Evolutionary conservation across 2,329 filamentous ascomycete genomes (phyloP), one percentile per base, ranked within the genome.

Genomic region (Aspergillus carbonarius): DNA sequence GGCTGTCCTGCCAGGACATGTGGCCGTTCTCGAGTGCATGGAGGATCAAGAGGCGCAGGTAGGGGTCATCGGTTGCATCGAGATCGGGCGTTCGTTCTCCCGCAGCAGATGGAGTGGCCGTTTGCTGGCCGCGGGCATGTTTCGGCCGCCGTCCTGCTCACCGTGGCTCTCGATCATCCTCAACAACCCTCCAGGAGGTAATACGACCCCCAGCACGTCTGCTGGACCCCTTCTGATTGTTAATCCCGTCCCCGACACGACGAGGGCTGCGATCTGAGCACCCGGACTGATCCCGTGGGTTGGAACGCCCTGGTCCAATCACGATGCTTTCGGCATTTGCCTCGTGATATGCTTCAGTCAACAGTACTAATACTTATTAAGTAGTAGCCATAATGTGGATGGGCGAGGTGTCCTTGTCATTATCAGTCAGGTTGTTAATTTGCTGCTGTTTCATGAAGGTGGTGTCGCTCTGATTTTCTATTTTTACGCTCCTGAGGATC

Each of bases 1-100:
- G 51, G 51, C 40, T 35, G 23, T 57, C 55, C 51, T 63, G 60
- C 53, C 51, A 48, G 62, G 64, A 68, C 64, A 68, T 68, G 66
- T 68, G 65, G 66, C 60, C 62, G 60, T 59, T 66, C 60, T 60
- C 60, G 12, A 66, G 59, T 65, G 66, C 62, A 67, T 66, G 62
- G 57, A 40, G 57, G 54, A 61, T 62, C 58, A 60, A 63, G 55
- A 55, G 44, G 55, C 50, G 49, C 44, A 59, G 51, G 47, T 53
- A 53, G 54, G 39, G 54, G 51, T 40, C 37, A 48, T 53, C 49
- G 18, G 44, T 57, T 60, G 60, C 54, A 63, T 59, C 52, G 44
- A 64, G 62, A 64, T 65, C 59, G 60, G 49, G 57, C 48, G 55
- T 59, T 61, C 62, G 57, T 34, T 32, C 23, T 48, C n/a, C 23